phyloP scores from a whole-genome alignment of 352 stramenopile genomes.

The Pythium aristosporum region DNA sequence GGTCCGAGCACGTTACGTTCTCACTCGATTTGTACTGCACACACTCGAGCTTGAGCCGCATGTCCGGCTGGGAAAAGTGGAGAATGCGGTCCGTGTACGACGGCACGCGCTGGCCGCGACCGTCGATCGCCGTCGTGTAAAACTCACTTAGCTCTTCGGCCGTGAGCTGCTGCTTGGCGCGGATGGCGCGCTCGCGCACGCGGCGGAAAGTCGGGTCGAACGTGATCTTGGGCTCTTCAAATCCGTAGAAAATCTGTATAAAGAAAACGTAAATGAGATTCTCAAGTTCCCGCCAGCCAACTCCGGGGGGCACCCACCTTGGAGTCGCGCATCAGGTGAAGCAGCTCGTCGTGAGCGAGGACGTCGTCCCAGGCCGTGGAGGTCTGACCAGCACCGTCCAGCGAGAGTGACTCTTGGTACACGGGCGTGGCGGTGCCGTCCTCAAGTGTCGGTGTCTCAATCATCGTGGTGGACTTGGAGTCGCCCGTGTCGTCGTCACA shows the following conservation, averaged over 20 bases:
- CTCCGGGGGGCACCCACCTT: slow-evolving; percentile 7
- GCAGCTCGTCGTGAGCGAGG: slow-evolving; percentile 71
- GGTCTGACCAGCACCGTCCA: background rate
- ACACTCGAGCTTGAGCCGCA: slow-evolving; percentile 61
- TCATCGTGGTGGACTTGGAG: slow-evolving; percentile 5
- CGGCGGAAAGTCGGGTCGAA: slow-evolving; percentile 81
- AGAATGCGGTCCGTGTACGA: slow-evolving; percentile 92
- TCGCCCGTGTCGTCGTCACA: slow-evolving; percentile 1
- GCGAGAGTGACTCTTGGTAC: slow-evolving; percentile 1
- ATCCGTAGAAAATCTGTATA: slow-evolving; percentile 68
- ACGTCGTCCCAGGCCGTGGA: slow-evolving; percentile 62
- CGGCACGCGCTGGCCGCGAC: slow-evolving; percentile 66
- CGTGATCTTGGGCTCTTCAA: slow-evolving; percentile 68
- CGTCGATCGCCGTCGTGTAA: slow-evolving; percentile 59
- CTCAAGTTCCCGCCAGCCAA: no score
- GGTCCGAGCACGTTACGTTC: slow-evolving; percentile 72
- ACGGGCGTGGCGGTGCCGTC: slow-evolving; percentile 4
- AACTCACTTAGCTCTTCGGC: slow-evolving; percentile 38
- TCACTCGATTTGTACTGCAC: slow-evolving; percentile 75
- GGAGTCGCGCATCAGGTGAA: slow-evolving; percentile 42
- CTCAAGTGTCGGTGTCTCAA: slow-evolving; percentile 5
- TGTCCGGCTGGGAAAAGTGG: slow-evolving; percentile 72
- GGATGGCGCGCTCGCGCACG: slow-evolving; percentile 38
- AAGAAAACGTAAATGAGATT: background rate
- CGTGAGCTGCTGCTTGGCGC: slow-evolving; percentile 10